A percentile compares a stretch with the other conserved stretches of the same genome.
phyloP scores from a whole-genome alignment of 306 rosid genomes.

The Prunus mira region DNA sequence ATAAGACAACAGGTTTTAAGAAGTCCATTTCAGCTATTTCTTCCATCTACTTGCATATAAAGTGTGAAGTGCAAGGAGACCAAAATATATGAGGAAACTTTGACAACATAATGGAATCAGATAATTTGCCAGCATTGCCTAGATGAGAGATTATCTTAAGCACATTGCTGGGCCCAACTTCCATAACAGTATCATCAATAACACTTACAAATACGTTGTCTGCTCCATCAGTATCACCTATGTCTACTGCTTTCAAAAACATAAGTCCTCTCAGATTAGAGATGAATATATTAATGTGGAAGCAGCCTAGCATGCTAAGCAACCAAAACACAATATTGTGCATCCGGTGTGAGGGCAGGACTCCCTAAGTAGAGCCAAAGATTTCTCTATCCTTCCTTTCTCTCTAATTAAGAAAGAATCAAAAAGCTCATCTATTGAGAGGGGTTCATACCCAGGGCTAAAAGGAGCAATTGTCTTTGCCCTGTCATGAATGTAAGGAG shows the following conservation, averaged over 20 bases:
- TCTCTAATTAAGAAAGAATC: conserved; percentile 46
- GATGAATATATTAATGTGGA: conserved; percentile 43
- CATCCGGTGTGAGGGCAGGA: conserved; percentile 59
- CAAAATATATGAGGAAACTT: conserved; percentile 50
- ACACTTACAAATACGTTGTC: conserved; percentile 27
- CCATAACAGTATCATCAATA: conserved; percentile 37
- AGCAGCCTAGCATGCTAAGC: conserved; percentile 23
- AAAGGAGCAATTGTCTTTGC: conserved; percentile 46
- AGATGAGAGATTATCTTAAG: conserved; percentile 55
- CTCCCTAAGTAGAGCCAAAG: conserved; percentile 42
- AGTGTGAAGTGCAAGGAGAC: conserved; percentile 52
- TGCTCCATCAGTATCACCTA: conserved; percentile 31
- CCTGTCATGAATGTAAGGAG: conserved; percentile 50
- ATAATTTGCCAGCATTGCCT: conserved; percentile 27
- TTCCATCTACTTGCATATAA: conserved; percentile 45
- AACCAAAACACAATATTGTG: conserved; percentile 44
- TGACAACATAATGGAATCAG: conserved; percentile 30
- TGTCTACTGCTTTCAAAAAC: conserved; percentile 39
- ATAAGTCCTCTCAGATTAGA: conserved; percentile 52
- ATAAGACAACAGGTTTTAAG: conserved; percentile 34
- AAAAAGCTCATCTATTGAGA: conserved; percentile 34
- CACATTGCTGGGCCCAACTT: conserved; percentile 43
- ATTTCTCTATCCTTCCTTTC: conserved; percentile 50
- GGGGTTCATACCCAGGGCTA: conserved; percentile 54
- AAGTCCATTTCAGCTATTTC: conserved; percentile 53